These are phyloP conservation scores for Panellus pusillus DNA, from an alignment of 768 basidiomycete genomes.

Conservation along the genomic window DNA sequence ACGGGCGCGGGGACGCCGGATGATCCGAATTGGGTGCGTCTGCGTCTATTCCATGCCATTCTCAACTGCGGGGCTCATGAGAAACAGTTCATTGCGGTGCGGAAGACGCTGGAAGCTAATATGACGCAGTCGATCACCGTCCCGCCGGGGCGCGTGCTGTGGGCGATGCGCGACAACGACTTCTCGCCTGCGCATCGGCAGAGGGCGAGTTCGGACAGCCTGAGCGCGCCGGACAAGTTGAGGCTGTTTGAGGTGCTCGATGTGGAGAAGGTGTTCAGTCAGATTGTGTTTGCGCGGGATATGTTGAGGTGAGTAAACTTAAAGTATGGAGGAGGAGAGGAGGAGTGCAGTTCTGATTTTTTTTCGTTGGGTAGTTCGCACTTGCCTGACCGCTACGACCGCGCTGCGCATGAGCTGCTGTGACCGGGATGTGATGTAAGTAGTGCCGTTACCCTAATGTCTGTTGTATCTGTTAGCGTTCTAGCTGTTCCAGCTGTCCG, in stretches of 20 bases:
- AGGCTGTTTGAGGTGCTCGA: constrained; percentile 78
- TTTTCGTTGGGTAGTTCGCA: constrained; percentile 58
- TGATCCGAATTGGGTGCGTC: constrained; percentile 56
- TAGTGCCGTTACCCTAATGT: no score
- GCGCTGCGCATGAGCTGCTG: constrained; percentile 67
- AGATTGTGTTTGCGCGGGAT: constrained; percentile 78
- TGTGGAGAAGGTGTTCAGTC: constrained; percentile 74
- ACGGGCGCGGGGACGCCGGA: constrained; percentile 51
- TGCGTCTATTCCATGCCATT: not conserved
- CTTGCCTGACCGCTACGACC: constrained; percentile 80
- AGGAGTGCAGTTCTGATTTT: no score
- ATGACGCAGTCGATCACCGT: constrained; percentile 74
- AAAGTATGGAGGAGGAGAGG: no score
- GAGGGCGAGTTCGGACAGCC: constrained; percentile 19
- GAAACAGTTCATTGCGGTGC: constrained; percentile 68
- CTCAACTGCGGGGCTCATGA: no score
- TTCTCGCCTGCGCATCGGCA: constrained; percentile 59
- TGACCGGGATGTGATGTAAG: no score
- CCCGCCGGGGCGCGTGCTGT: constrained; percentile 76
- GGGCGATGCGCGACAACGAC: constrained; percentile 76
- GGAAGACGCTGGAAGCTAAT: constrained; percentile 84
- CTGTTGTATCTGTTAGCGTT: no score
- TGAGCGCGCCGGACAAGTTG: constrained; percentile 50
- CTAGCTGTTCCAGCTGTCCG: no score
- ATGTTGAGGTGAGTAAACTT: constrained; percentile 67